Evolutionary conservation across 768 basidiomycete species (phyloP).

Genomic region (Leccinum variicolor): DNA sequence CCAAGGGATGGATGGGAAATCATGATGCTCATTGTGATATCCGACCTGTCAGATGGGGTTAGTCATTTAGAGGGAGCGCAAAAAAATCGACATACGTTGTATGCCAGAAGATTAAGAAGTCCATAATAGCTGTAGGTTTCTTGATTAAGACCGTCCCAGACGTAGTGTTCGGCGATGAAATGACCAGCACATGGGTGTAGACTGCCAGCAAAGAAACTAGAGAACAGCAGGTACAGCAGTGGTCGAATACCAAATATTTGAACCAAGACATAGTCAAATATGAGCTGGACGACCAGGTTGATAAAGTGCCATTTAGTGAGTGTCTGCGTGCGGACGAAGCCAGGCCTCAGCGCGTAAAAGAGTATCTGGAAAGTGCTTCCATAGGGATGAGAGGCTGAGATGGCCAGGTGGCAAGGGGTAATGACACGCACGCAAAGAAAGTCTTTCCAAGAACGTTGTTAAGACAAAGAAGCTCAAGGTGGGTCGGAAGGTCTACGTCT

Average conservation of each 20-base stretch:
- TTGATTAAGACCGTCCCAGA: slow-evolving; percentile 89
- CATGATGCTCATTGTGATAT: slow-evolving; percentile 99
- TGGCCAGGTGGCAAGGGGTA: background rate
- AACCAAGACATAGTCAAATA: slow-evolving; percentile 70
- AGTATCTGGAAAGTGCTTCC: slow-evolving; percentile 92
- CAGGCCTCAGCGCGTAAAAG: slow-evolving; percentile 96
- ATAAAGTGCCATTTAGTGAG: slow-evolving; percentile 81
- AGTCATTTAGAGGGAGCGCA: background rate
- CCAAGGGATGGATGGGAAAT: slow-evolving; percentile 97
- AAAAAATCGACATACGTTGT: slow-evolving; percentile 66
- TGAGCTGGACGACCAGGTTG: slow-evolving; percentile 68
- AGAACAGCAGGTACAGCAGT: slow-evolving; percentile 79
- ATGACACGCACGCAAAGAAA: slow-evolving; percentile 79
- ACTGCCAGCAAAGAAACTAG: slow-evolving; percentile 95
- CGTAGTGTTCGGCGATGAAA: slow-evolving; percentile 96
- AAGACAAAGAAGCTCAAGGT: slow-evolving; percentile 76
- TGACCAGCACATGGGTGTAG: slow-evolving; percentile 95
- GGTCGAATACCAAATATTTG: slow-evolving; percentile 42
- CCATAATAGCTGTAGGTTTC: slow-evolving; percentile 99
- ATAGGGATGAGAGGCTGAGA: slow-evolving; percentile 3
- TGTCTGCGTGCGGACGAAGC: slow-evolving; percentile 81
- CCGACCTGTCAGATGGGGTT: slow-evolving; percentile 60
- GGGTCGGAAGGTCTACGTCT: slow-evolving; percentile 92
- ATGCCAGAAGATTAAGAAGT: slow-evolving; percentile 81
- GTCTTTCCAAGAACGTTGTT: slow-evolving; percentile 98